phyloP scores from a whole-genome alignment of 2,329 filamentous ascomycete species.

The Parastagonospora nodorum region DNA sequence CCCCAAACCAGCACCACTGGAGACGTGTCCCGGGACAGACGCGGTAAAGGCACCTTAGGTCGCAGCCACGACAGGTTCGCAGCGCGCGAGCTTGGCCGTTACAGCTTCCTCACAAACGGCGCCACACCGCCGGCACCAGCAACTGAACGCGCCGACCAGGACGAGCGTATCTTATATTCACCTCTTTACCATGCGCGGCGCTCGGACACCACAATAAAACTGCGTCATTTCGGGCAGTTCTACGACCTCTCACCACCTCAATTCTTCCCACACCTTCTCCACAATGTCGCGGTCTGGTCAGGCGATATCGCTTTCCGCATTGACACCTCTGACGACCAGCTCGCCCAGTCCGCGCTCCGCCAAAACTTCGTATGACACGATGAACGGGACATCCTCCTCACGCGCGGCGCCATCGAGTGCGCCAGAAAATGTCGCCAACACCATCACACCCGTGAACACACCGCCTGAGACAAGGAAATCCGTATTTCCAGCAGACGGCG shows the following conservation, averaged over 20 bases:
- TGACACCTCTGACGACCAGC: slow-evolving; percentile 67
- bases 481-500: slow-evolving; percentile 57
- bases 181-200: slow-evolving; percentile 38
- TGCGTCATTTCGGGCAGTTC: slow-evolving; percentile 75
- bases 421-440: slow-evolving; percentile 51
- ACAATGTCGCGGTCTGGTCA: slow-evolving; percentile 63
- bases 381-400: slow-evolving; percentile 38
- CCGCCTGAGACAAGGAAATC: slow-evolving; percentile 52
- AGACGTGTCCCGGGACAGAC: slow-evolving; percentile 61
- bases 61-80: slow-evolving; percentile 29
- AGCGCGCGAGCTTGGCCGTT: slow-evolving; percentile 30
- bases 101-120: slow-evolving; percentile 13
- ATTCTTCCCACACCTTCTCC: slow-evolving; percentile 64
- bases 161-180: slow-evolving; percentile 25
- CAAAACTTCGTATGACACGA: slow-evolving; percentile 46
- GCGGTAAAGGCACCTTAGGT: slow-evolving; percentile 31
- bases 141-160: slow-evolving; percentile 16
- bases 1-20: slow-evolving; percentile 76
- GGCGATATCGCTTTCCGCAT: slow-evolving; percentile 57
- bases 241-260: slow-evolving; percentile 64
- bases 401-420: slow-evolving; percentile 40
- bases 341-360: slow-evolving; percentile 59
- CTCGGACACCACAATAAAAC: slow-evolving; percentile 67
- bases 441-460: slow-evolving; percentile 52
- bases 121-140: slow-evolving; percentile 17